Conservation (phyloP, 2,329 filamentous ascomycete genomes). For the Penicillium sp. region DNA sequence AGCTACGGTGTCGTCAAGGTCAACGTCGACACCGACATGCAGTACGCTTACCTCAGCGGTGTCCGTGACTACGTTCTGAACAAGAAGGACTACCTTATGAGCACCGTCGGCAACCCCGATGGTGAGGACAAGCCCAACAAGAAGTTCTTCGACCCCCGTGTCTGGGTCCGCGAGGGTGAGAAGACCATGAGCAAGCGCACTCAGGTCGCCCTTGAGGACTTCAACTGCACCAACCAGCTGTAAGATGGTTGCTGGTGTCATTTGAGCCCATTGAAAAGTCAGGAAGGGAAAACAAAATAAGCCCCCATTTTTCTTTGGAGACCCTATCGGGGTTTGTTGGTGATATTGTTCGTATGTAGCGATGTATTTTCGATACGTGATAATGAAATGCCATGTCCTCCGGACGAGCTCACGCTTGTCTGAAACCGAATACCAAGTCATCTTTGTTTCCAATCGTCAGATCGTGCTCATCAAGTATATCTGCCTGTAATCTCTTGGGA, state of each 20-base stretch:
- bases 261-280: no score
- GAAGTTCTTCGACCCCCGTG: conserved; percentile 85
- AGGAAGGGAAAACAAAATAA: no score
- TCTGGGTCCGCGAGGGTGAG: conserved; percentile 91
- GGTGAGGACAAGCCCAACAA: conserved; percentile 98
- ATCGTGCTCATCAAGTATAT: no score
- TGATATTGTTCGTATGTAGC: conserved; percentile 23
- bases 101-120: conserved; percentile 88
- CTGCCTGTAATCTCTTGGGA: no score
- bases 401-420: conserved; percentile 2
- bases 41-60: conserved; percentile 87
- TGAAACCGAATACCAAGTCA: neutral
- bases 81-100: conserved; percentile 91
- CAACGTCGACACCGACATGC: conserved; percentile 97
- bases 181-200: conserved; percentile 89
- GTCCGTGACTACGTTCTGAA: conserved; percentile 90
- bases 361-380: conserved; percentile 21
- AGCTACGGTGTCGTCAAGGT: conserved; percentile 96
- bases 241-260: conserved; percentile 42
- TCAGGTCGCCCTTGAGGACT: conserved; percentile 76
- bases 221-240: conserved; percentile 75
- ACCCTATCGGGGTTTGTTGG: conserved; percentile 15
- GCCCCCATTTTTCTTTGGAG: no score
- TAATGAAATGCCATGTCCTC: conserved; percentile 20
- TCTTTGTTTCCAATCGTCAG: neutral